A percentile compares a stretch with the other conserved stretches of the same genome.
These are phyloP conservation scores for Penicillium verrucosum DNA, from an alignment of 2,329 filamentous ascomycete genomes.

Conservation along the genomic window DNA sequence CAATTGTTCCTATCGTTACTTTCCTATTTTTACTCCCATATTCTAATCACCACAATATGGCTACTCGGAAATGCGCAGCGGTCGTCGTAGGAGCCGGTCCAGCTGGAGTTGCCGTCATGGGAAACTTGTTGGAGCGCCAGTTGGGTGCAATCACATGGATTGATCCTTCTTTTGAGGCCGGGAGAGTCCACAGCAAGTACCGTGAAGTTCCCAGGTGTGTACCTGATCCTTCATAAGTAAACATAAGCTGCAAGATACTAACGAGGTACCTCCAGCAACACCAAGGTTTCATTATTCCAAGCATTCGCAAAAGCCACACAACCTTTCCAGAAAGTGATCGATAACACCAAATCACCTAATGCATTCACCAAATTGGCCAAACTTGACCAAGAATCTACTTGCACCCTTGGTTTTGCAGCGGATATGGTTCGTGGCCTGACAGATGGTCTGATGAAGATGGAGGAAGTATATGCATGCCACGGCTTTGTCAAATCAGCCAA, in stretches of 20 bases:
- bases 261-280: slow-evolving; percentile 47
- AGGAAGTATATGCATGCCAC: slow-evolving; percentile 33
- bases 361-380: slow-evolving; percentile 53
- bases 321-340: slow-evolving; percentile 53
- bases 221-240: neutral
- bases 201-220: slow-evolving; percentile 57
- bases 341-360: slow-evolving; percentile 50
- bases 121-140: slow-evolving; percentile 58
- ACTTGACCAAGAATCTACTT: slow-evolving; percentile 57
- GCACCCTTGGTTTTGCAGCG: slow-evolving; percentile 56
- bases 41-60: slow-evolving; percentile 18
- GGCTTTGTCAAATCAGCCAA: slow-evolving; percentile 37
- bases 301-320: slow-evolving; percentile 54
- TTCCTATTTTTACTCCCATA: neutral
- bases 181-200: slow-evolving; percentile 54
- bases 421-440: slow-evolving; percentile 53
- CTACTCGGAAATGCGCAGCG: slow-evolving; percentile 46
- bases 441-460: slow-evolving; percentile 38
- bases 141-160: slow-evolving; percentile 57
- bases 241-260: neutral
- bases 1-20: neutral
- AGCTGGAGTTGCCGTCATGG: slow-evolving; percentile 58
- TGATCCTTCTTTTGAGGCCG: slow-evolving; percentile 55
- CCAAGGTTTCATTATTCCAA: slow-evolving; percentile 59
- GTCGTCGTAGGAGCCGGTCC: slow-evolving; percentile 60